Evolutionary conservation across 108 stramenopile species (phyloP).

Genomic region (Nitzschia sp.): DNA sequence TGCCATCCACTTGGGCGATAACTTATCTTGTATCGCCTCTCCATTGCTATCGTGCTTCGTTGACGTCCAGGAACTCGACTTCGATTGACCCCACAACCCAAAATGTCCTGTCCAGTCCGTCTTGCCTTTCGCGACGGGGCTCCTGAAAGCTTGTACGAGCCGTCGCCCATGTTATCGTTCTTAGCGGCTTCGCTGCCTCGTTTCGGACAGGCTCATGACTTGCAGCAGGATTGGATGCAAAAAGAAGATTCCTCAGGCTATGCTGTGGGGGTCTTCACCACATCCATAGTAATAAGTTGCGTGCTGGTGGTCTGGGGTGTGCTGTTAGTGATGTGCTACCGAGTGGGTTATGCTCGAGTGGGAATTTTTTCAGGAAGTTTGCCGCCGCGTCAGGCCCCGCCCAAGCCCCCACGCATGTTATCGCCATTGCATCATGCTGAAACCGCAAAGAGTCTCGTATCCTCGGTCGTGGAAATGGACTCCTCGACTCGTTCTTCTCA

Average conservation of each 20-base stretch:
- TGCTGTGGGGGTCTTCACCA: not conserved
- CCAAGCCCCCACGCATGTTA: not conserved
- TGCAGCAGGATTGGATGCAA: constrained; percentile 4
- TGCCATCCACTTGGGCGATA: no score
- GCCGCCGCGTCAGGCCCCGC: not conserved
- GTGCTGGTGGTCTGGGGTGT: constrained; percentile 5
- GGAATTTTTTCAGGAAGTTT: constrained; percentile 7
- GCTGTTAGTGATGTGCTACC: not conserved
- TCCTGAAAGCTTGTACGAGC: constrained; percentile 9
- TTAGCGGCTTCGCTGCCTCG: not conserved
- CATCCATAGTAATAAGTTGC: not conserved
- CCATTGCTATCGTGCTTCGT: no score
- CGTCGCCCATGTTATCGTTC: not conserved
- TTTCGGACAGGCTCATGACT: constrained; percentile 3
- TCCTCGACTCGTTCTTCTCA: not conserved
- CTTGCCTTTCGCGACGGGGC: constrained; percentile 11
- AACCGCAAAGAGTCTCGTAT: not conserved
- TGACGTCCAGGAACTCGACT: no score
- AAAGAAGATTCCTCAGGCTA: not conserved
- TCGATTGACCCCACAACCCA: no score
- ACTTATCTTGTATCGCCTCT: no score
- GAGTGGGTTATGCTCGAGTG: not conserved
- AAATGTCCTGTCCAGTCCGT: constrained; percentile 12
- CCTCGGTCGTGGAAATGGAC: not conserved
- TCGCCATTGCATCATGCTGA: not conserved